Percentiles rank a stretch among this genome's conserved stretches.
These are phyloP conservation scores for Prunus fruticosa DNA, from an alignment of 306 rosid species.

Conservation along the genomic window DNA sequence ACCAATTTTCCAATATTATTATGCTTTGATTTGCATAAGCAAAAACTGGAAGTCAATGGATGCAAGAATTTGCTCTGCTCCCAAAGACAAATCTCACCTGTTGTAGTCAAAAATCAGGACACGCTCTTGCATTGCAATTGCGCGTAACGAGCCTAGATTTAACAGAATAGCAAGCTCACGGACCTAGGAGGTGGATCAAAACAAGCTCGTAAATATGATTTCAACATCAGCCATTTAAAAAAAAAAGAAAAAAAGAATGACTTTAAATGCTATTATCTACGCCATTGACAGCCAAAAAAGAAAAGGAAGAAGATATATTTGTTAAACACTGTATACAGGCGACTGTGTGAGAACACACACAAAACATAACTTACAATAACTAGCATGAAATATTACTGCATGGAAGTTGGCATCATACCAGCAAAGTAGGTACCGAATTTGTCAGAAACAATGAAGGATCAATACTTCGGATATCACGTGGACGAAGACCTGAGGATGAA, in stretches of 20 bases:
- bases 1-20: slow-evolving; percentile 21
- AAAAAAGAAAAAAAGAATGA: too few relatives aligned
- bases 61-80: slow-evolving; percentile 10
- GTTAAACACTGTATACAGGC: too few relatives aligned
- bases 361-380: not conserved
- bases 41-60: not conserved
- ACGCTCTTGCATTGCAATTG: slow-evolving; percentile 88
- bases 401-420: slow-evolving; percentile 48
- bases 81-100: slow-evolving; percentile 49
- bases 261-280: too few relatives aligned
- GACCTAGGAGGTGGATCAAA: slow-evolving; percentile 52
- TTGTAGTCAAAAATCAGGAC: slow-evolving; percentile 85
- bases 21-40: slow-evolving; percentile 13
- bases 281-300: too few relatives aligned
- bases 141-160: slow-evolving; percentile 89
- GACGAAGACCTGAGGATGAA: slow-evolving; percentile 79
- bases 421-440: slow-evolving; percentile 82
- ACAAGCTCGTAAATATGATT: not conserved
- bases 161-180: slow-evolving; percentile 93
- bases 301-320: too few relatives aligned
- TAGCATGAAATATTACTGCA: not conserved
- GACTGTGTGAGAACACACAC: not conserved
- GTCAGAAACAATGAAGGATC: slow-evolving; percentile 96
- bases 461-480: slow-evolving; percentile 93
- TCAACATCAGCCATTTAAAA: not conserved